Conservation (phyloP, 1,284 basidiomycete species). For the Trichosporon asahii region DNA sequence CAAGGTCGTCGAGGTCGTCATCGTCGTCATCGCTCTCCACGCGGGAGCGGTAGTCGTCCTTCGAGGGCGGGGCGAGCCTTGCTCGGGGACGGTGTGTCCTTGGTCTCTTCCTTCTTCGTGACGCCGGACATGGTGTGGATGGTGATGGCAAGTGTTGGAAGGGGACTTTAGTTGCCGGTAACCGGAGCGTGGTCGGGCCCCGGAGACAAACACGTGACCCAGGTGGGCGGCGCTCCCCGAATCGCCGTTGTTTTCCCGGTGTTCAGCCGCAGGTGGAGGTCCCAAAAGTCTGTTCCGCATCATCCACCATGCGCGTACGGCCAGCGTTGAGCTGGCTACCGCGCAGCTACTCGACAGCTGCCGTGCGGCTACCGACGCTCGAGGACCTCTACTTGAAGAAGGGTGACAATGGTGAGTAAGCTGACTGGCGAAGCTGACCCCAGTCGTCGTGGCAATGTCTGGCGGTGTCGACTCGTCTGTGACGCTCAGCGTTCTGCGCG, state of each 20-base stretch:
- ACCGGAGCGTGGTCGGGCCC: neutral
- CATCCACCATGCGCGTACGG: neutral
- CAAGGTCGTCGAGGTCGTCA: conserved; percentile 1
- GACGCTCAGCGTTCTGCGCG: conserved; percentile 67
- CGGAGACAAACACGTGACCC: neutral
- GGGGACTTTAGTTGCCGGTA: neutral
- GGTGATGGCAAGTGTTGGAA: conserved; percentile 6
- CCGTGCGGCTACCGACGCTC: conserved; percentile 25
- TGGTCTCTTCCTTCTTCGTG: neutral
- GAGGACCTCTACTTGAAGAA: conserved; percentile 43
- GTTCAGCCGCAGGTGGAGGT: neutral
- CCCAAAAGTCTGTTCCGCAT: neutral
- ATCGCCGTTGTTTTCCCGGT: neutral
- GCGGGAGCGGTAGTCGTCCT: conserved; percentile 1
- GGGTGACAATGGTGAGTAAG: conserved; percentile 58
- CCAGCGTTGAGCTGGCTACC: neutral
- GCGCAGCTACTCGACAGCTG: conserved; percentile 3
- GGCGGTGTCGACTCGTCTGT: conserved; percentile 95
- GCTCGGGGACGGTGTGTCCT: neutral
- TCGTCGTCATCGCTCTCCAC: conserved; percentile 4
- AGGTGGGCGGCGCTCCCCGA: neutral
- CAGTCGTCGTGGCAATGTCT: conserved; percentile 88
- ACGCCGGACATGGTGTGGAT: conserved; percentile 7
- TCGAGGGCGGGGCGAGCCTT: neutral
- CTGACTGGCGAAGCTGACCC: neutral